phyloP scores from a whole-genome alignment of 73 alveolate genomes.

The Paramecium pentaurelia region DNA sequence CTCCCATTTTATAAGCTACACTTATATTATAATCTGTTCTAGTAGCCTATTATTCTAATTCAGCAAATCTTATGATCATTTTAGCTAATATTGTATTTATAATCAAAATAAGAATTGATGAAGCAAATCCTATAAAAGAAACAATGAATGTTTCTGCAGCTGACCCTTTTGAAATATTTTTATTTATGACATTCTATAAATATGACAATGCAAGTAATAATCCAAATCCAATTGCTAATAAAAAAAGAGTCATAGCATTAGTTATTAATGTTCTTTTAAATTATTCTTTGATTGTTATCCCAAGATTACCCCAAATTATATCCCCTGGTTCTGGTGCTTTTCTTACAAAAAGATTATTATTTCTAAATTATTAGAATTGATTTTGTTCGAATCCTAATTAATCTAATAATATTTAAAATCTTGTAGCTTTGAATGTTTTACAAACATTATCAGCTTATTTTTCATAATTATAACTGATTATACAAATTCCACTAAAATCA shows the following conservation, averaged over 20 bases:
- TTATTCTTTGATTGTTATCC: not conserved
- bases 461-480: not conserved
- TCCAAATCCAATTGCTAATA: not conserved
- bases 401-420: not conserved
- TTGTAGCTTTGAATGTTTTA: not conserved
- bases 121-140: not conserved
- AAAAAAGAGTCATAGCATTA: not conserved
- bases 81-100: not conserved
- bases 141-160: not conserved
- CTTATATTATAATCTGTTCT: slow-evolving; percentile 22
- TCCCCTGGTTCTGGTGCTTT: slow-evolving; percentile 49
- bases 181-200: not conserved
- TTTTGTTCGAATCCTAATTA: not conserved
- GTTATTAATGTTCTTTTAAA: not conserved
- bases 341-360: not conserved
- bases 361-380: not conserved
- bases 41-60: not conserved
- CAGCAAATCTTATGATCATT: not conserved
- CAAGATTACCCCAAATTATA: slow-evolving; percentile 25
- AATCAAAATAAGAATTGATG: not conserved
- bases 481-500: not conserved
- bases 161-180: not conserved
- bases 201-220: not conserved
- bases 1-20: slow-evolving; percentile 14
- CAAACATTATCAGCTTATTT: not conserved